Base-by-base conservation (phyloP, 805 yeast genomes). In the Yarrowia osloensis region DNA sequence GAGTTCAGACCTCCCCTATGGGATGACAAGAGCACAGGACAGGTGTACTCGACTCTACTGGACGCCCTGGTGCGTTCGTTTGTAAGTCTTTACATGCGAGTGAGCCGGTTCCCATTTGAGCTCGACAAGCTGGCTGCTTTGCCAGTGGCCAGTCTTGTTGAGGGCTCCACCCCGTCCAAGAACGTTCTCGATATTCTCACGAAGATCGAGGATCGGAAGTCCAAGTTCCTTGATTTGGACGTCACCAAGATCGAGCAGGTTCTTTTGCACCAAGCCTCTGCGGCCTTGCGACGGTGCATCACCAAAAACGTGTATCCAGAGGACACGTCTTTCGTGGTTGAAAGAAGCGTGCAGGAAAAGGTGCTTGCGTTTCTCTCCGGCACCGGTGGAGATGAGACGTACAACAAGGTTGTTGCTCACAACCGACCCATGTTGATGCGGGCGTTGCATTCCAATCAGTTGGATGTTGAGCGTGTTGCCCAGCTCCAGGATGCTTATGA, bases 341-440 rank as follows among this genome's bases (percentile, higher is more conserved):
- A 26, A 8, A 40, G 21, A 22, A 40, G 63, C 28, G 28, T 57
- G 2, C 63, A 57, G 13, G 63, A 40, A 3, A 57, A 28, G 49
- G 63, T 57, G 21, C 8, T 40, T 19, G 24, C 24, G 15, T 57
- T 57, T 28, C 28, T 57, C 4, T 19, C 47, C 19, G 49, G 37
- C n/a, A n/a, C 7, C 2, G 63, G 63, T 4, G 17, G 19, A n/a
- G 63, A 57, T 19, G 24, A 17, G 13, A 28, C 24, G 4, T 57
- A 57, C 49, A 57, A 57, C 63, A 40, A 28, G 37, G 63, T 40
- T 26, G 49, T 57, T 26, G 63, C 24, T 12, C 26, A 37, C 8
- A 57, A 57, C 49, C 35, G 37, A 1, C 49, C 63, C 37, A 39
- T 57, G 63, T 21, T 57, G 49, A 5, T 28, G 39, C 63, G 63